phyloP scores from a whole-genome alignment of 108 stramenopile genomes.

The Seminavis robusta region DNA sequence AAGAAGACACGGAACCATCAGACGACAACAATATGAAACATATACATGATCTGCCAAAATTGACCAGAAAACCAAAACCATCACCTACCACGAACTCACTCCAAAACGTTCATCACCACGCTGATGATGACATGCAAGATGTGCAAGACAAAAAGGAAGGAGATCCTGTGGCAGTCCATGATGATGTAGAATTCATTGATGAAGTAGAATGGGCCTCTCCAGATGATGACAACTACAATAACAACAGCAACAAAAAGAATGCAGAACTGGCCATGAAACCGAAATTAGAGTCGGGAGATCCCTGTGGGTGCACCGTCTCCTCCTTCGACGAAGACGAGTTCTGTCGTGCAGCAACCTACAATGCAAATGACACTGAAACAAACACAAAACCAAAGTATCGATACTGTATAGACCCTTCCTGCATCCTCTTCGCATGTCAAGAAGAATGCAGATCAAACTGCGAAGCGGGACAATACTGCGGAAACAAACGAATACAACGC shows the following conservation, averaged over 20 bases:
- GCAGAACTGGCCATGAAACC: conserved; percentile 10
- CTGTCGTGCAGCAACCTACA: not conserved
- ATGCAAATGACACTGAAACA: not conserved
- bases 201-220: conserved; percentile 44
- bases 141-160: not conserved
- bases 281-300: too few relatives aligned
- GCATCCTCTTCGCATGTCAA: conserved; percentile 70
- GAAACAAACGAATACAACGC: conserved; percentile 65
- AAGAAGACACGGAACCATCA: not conserved
- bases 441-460: conserved; percentile 75
- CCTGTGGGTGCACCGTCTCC: too few relatives aligned
- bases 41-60: too few relatives aligned
- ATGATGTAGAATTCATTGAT: conserved; percentile 41
- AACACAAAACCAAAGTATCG: not conserved
- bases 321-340: not conserved
- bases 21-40: too few relatives aligned
- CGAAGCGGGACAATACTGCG: conserved; percentile 58
- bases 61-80: too few relatives aligned
- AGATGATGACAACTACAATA: conserved; percentile 13
- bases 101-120: too few relatives aligned
- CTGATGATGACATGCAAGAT: too few relatives aligned
- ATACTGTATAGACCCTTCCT: conserved; percentile 30
- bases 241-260: too few relatives aligned
- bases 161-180: too few relatives aligned
- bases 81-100: too few relatives aligned